Evolutionary conservation across 2,329 filamentous ascomycete genomes (phyloP).

Genomic region (Colletotrichum sojae): DNA sequence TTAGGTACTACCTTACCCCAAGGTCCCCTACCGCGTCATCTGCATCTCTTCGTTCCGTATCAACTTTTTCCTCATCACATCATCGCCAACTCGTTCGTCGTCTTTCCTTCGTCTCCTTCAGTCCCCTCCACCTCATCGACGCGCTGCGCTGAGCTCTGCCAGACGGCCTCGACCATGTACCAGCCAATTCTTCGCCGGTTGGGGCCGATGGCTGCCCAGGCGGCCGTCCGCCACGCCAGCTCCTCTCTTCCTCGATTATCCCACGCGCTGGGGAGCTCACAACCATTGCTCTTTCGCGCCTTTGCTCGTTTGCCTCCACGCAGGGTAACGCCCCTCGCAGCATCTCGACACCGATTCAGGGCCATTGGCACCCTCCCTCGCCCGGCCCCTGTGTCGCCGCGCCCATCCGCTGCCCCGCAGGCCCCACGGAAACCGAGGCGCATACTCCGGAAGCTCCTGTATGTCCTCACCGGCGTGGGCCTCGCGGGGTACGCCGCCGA

Average conservation of each 20-base stretch:
- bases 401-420: not conserved
- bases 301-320: not conserved
- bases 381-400: not conserved
- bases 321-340: not conserved
- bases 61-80: too few relatives aligned
- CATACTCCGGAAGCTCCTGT: slow-evolving; percentile 16
- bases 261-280: not conserved
- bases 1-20: too few relatives aligned
- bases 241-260: not conserved
- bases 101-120: not conserved
- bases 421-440: not conserved
- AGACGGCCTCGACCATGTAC: slow-evolving; percentile 22
- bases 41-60: not conserved
- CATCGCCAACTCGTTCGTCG: not conserved
- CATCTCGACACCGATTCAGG: not conserved
- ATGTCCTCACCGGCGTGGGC: slow-evolving; percentile 2
- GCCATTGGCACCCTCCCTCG: not conserved
- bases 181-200: slow-evolving; percentile 19
- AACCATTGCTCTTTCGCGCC: not conserved
- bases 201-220: slow-evolving; percentile 7
- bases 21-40: too few relatives aligned
- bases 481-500: slow-evolving; percentile 11
- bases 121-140: not conserved
- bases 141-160: not conserved
- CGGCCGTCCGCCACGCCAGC: not conserved